These are phyloP conservation scores for Catharanthus roseus DNA, from an alignment of 257 asterid species.

Conservation along the genomic window DNA sequence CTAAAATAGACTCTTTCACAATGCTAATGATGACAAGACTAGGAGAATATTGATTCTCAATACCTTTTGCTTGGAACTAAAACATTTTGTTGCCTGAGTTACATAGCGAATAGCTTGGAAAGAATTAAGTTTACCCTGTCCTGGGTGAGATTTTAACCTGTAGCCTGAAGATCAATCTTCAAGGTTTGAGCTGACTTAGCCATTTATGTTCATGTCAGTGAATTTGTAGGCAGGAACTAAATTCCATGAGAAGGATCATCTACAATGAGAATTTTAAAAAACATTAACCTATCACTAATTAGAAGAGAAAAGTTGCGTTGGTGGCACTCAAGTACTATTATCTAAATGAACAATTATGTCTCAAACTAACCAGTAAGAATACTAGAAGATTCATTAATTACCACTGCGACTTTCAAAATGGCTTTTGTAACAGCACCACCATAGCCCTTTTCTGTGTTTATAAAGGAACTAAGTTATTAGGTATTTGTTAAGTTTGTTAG, in stretches of 20 bases:
- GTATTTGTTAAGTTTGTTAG: no score
- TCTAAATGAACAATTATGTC: no score
- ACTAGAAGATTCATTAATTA: no score
- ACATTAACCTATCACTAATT: background rate
- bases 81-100: background rate
- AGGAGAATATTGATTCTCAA: background rate
- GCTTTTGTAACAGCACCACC: no score
- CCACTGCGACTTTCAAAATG: no score
- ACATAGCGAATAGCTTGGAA: background rate
- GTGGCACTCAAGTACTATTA: no score
- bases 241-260: background rate
- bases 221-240: background rate
- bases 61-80: background rate
- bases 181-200: background rate
- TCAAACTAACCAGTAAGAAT: no score
- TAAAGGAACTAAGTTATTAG: no score
- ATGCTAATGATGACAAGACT: background rate
- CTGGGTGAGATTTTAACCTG: background rate
- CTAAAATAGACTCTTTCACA: background rate
- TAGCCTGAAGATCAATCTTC: background rate
- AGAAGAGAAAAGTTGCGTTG: no score
- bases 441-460: no score
- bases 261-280: background rate
- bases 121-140: background rate
- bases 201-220: no score